Base-by-base conservation (phyloP, 2,329 filamentous ascomycete genomes). In the Sarocladium strictum region DNA sequence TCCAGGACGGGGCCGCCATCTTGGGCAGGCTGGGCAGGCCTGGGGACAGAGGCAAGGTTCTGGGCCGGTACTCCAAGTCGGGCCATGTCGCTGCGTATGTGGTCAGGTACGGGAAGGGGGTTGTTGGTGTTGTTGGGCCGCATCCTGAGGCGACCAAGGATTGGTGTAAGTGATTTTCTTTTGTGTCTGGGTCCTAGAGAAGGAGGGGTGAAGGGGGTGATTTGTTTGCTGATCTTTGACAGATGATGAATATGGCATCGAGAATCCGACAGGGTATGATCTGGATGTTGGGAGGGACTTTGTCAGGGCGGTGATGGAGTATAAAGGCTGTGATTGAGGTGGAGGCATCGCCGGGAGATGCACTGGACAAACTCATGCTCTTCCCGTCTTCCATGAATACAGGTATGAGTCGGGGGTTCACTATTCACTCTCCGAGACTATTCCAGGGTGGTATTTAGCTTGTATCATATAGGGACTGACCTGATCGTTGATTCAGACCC, bases 1-100 rank as follows among this genome's bases (percentile, higher is more conserved):
- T 64, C 43, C 63, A 65, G 43, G 63, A 65, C 14, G 62, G 63
- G 12, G 58, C 58, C 2, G 35, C 55, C 19, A 56, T 64, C n/a
- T n/a, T 49, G 23, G 43, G 32, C 60, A 53, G 12, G 59, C 61
- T 21, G n/a, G 62, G 6, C 24, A 53, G 12, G 9, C 14, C 2
- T 35, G 38, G 17, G 24, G 24, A 52, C 7, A 53, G 58, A 21
- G 54, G 40, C 17, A 37, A 51, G 9, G 55, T 64, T 1, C 24
- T 65, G 24, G 62, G 54, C 3, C 55, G 56, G 9, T 65, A 65
- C 41, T 63, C 62, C 2, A 55, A 37, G 33, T 60, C 58, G 7
- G 59, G 58, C 2, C 38, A 64, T 56, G 60, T 63, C 1, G 62
- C 63, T 4, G 63, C 63, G 2, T 58, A 59, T 3, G 47, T 62